These are phyloP conservation scores for Vickermania ingenoplastis DNA, from an alignment of 208 protist species.

Conservation along the genomic window DNA sequence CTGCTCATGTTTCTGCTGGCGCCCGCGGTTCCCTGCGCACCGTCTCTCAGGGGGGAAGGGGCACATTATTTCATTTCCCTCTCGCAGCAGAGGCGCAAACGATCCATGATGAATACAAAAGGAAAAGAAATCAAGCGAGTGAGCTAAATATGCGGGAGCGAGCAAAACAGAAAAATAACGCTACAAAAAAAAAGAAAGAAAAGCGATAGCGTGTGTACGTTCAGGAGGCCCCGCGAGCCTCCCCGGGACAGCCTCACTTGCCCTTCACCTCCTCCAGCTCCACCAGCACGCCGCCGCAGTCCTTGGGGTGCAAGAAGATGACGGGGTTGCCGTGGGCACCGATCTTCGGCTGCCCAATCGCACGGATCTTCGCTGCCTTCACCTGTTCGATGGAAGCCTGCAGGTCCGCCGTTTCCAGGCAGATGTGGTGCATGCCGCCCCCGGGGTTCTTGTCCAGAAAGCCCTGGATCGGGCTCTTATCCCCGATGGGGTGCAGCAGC, in stretches of 20 bases:
- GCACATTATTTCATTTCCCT: no score
- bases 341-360: slow-evolving; percentile 87
- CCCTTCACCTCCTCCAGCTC: slow-evolving; percentile 83
- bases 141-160: no score
- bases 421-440: slow-evolving; percentile 92
- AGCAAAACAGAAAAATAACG: no score
- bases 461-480: slow-evolving; percentile 80
- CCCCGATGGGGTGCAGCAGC: slow-evolving; percentile 83
- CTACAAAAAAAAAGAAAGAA: no score
- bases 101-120: no score
- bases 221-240: no score
- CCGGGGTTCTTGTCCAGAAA: slow-evolving; percentile 86
- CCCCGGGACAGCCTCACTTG: neutral
- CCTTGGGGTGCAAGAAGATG: slow-evolving; percentile 87
- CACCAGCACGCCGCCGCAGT: slow-evolving; percentile 85
- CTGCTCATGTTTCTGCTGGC: no score
- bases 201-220: no score
- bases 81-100: no score
- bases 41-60: no score
- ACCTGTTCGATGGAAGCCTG: slow-evolving; percentile 42
- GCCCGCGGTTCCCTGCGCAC: no score
- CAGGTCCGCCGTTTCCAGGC: slow-evolving; percentile 79
- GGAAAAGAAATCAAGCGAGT: no score
- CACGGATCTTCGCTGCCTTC: slow-evolving; percentile 46
- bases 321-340: slow-evolving; percentile 93